Evolutionary conservation across 2,329 filamentous ascomycete genomes (phyloP).

Genomic region (Claviceps pazoutovae): DNA sequence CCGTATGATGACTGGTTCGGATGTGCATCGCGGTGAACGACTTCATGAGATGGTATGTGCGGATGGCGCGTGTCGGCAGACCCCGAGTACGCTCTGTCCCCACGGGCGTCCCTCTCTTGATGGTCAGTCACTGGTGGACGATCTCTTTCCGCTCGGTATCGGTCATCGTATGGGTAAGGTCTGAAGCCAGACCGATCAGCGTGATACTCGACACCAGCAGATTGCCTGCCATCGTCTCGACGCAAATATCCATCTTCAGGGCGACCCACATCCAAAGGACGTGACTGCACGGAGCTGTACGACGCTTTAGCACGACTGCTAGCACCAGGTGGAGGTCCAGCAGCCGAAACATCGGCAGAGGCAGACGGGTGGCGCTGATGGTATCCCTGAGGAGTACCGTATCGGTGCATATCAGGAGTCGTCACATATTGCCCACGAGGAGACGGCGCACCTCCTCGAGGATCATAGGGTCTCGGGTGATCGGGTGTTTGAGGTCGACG

Average conservation of each 20-base stretch:
- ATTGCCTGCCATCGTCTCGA: constrained; percentile 31
- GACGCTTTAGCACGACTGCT: constrained; percentile 36
- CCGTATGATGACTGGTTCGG: constrained; percentile 31
- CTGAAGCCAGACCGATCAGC: constrained; percentile 34
- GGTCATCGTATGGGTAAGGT: constrained; percentile 35
- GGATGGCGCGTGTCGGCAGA: constrained; percentile 29
- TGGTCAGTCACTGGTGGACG: constrained; percentile 30
- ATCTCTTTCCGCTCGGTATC: constrained; percentile 36
- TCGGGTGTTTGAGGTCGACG: constrained; percentile 64
- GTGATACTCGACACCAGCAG: constrained; percentile 34
- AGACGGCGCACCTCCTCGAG: constrained; percentile 31
- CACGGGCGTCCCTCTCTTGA: constrained; percentile 25
- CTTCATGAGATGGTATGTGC: constrained; percentile 21
- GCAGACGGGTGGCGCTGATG: constrained; percentile 35
- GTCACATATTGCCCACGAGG: constrained; percentile 39
- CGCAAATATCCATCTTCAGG: constrained; percentile 32
- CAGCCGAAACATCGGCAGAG: constrained; percentile 28
- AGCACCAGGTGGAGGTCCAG: constrained; percentile 32
- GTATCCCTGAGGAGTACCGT: constrained; percentile 45
- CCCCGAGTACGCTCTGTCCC: constrained; percentile 35
- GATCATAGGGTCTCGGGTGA: constrained; percentile 41
- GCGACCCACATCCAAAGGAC: constrained; percentile 31
- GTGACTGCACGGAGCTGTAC: constrained; percentile 29
- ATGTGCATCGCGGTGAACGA: constrained; percentile 30
- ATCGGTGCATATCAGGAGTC: constrained; percentile 44